phyloP scores from a whole-genome alignment of 768 basidiomycete species.

The Leccinum uliginosum region DNA sequence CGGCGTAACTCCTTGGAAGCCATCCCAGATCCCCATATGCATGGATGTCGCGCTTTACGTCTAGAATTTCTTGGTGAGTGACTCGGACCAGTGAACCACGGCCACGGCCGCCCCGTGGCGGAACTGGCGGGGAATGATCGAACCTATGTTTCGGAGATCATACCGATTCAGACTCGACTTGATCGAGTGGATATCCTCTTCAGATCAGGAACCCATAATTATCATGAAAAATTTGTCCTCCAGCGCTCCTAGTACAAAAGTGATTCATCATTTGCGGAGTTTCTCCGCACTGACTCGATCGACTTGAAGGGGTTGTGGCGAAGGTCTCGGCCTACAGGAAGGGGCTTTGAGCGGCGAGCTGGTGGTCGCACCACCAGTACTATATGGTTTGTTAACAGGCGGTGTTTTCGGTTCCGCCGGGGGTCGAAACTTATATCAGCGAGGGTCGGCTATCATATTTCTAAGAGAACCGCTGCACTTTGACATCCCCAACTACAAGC shows the following conservation, averaged over 20 bases:
- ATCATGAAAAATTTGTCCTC: neutral
- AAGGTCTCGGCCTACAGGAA: neutral
- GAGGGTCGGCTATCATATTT: neutral
- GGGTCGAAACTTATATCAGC: constrained; percentile 1
- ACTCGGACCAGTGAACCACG: neutral
- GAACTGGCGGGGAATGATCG: neutral
- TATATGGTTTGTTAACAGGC: neutral
- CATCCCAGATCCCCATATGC: neutral
- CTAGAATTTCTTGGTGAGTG: neutral
- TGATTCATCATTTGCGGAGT: neutral
- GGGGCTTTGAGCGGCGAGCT: neutral
- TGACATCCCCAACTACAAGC: neutral
- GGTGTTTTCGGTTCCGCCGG: constrained; percentile 10
- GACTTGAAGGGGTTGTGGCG: neutral
- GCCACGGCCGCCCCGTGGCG: neutral
- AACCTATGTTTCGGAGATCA: neutral
- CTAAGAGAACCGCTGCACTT: neutral
- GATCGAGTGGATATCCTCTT: neutral
- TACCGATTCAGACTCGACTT: neutral
- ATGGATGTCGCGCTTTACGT: neutral
- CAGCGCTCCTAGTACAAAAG: neutral
- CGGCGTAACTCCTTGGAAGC: neutral
- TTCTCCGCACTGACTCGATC: neutral
- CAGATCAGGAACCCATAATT: neutral
- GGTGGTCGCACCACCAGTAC: neutral